Percentiles rank a stretch among this genome's conserved stretches.
phyloP scores from a whole-genome alignment of 306 rosid genomes.

The Vicia sativa region DNA sequence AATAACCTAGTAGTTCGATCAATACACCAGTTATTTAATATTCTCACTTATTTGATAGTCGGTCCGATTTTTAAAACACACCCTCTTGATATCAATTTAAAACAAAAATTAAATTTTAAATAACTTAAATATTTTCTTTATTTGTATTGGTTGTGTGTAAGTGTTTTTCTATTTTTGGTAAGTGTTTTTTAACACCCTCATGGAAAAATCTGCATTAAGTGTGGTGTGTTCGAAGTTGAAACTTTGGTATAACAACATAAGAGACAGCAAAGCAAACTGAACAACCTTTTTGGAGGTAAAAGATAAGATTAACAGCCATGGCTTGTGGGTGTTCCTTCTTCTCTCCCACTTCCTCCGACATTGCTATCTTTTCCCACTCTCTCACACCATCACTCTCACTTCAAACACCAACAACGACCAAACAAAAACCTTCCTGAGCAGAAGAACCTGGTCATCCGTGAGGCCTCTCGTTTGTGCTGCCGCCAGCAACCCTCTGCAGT shows the following conservation, averaged over 20 bases:
- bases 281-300: not conserved
- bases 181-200: no score
- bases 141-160: no score
- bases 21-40: no score
- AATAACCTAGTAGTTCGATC: no score
- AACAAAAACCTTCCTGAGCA: not conserved
- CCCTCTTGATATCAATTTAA: no score
- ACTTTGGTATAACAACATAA: not conserved
- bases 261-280: not conserved
- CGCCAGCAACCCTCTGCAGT: conserved; percentile 50
- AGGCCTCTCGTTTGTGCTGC: conserved; percentile 48
- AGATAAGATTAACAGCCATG: conserved; percentile 36
- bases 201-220: no score
- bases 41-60: no score
- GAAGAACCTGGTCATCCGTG: not conserved
- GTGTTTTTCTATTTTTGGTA: no score
- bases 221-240: not conserved
- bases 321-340: conserved; percentile 34
- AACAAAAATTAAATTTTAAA: no score
- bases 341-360: conserved; percentile 33
- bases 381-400: conserved; percentile 30
- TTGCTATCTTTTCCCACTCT: not conserved
- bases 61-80: no score
- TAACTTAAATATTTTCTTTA: no score
- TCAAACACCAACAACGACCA: not conserved